Base-by-base conservation (phyloP, 129 eudicot species). In the Ambrosia trifida region DNA sequence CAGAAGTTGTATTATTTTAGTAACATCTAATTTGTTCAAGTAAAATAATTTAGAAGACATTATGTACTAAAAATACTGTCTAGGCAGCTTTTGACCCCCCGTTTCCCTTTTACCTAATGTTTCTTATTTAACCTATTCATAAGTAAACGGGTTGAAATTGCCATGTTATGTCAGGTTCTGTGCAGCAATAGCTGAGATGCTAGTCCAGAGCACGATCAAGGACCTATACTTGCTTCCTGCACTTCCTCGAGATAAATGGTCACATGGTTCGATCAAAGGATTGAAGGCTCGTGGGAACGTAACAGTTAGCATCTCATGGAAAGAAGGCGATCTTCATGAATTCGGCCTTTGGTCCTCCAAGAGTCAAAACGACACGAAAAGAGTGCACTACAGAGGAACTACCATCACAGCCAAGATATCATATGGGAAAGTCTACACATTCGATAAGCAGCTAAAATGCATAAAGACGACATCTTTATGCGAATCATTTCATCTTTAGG, bases 161-260 rank as follows among this genome's bases (percentile, higher is more conserved):
- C 2, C 45, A 17, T 58, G 52, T 70, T 30, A 59, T 66, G 31
- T 40, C 77, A 89, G 96, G 12, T 92, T 92, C 62, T 83, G 85
- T 75, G 95, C 96, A 62, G 96, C 98, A 40, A 61, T 92, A 65
- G 85, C 96, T 20, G 98, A 92, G 79, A 92, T 92, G 96, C 91
- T 92, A 57, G 91, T 92, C 59, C 96, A 92, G 74, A 92, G 98
- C 85, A 86, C 86, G 1, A 59, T 72, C 33, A 81, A 81, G 69
- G 96, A 92, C 82, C 71, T 92, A 50, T 85, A 84, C 85, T 79
- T 89, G 75, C 89, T 92, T 36, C 98, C 98, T 18, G 98, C 98
- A 63, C 89, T 92, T 51, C 98, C 98, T 24, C 73, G 83, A 10
- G 89, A 86, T 52, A 89, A 89, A 78, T 92, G 98, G 98, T 54